These are phyloP conservation scores for Erigeron canadensis DNA, from an alignment of 129 eudicot species.

Conservation along the genomic window DNA sequence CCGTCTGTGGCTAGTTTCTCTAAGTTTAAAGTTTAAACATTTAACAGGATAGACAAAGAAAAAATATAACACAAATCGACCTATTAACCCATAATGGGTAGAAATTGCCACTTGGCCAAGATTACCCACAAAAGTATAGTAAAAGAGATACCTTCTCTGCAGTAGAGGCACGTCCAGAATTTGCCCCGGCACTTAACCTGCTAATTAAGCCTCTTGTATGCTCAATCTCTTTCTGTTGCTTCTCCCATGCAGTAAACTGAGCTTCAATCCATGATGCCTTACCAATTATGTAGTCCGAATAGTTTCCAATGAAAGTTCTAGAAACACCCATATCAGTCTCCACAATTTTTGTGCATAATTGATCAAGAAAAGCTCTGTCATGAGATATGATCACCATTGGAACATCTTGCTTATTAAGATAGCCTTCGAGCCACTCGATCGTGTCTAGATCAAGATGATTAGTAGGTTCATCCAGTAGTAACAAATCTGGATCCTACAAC, in stretches of 20 bases:
- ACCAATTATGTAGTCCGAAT: slow-evolving; percentile 69
- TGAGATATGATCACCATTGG: slow-evolving; percentile 99
- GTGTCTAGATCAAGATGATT: slow-evolving; percentile 99
- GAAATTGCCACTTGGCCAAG: background rate
- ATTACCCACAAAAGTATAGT: background rate
- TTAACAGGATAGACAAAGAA: background rate
- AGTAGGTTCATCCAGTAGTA: slow-evolving; percentile 97
- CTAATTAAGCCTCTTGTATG: slow-evolving; percentile 77
- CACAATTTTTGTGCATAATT: slow-evolving; percentile 93
- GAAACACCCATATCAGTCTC: slow-evolving; percentile 99
- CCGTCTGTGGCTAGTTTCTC: too few species aligned
- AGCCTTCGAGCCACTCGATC: slow-evolving; percentile 97
- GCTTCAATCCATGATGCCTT: slow-evolving; percentile 88
- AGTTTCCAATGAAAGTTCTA: slow-evolving; percentile 79
- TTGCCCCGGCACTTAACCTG: slow-evolving; percentile 84
- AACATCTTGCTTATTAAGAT: slow-evolving; percentile 77
- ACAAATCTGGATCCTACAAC: slow-evolving; percentile 87
- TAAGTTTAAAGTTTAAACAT: background rate
- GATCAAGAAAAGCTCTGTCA: slow-evolving; percentile 99
- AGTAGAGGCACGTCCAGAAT: slow-evolving; percentile 92
- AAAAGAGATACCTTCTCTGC: slow-evolving; percentile 75
- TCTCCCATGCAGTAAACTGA: slow-evolving; percentile 97
- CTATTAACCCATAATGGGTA: background rate
- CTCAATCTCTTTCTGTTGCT: slow-evolving; percentile 95
- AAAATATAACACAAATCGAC: background rate